phyloP scores from a whole-genome alignment of 305 asterid genomes.

The Nicotiana rustica region DNA sequence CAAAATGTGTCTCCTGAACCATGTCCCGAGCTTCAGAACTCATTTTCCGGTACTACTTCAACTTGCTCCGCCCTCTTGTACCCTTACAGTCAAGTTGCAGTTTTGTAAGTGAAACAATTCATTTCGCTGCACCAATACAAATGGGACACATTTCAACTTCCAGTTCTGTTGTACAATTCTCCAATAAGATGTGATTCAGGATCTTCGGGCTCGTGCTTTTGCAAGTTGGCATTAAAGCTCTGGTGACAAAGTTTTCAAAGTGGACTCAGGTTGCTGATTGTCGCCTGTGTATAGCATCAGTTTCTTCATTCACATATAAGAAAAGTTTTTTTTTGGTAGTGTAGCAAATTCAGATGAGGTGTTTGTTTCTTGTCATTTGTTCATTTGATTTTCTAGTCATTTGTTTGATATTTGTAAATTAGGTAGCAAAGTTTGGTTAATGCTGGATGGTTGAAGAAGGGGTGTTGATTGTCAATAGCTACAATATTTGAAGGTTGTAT shows the following conservation, averaged over 20 bases:
- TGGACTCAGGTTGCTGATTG: slow-evolving; percentile 45
- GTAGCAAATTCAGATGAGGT: slow-evolving; percentile 51
- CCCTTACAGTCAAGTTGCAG: slow-evolving; percentile 47
- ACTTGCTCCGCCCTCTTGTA: slow-evolving; percentile 43
- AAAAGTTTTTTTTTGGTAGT: slow-evolving; percentile 92
- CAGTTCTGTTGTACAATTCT: slow-evolving; percentile 49
- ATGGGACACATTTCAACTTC: slow-evolving; percentile 33
- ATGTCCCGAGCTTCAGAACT: slow-evolving; percentile 62
- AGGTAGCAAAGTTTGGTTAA: slow-evolving; percentile 52
- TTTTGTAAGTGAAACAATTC: slow-evolving; percentile 51
- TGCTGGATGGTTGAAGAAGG: slow-evolving; percentile 44
- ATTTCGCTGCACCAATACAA: slow-evolving; percentile 48
- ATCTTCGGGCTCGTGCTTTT: slow-evolving; percentile 38
- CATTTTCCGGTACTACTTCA: slow-evolving; percentile 44
- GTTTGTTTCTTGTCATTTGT: slow-evolving; percentile 45
- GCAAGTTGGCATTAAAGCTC: slow-evolving; percentile 38
- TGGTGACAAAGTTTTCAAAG: slow-evolving; percentile 40
- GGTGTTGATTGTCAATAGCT: slow-evolving; percentile 37
- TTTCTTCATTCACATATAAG: slow-evolving; percentile 76
- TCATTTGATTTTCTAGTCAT: slow-evolving; percentile 42
- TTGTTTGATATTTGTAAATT: slow-evolving; percentile 66
- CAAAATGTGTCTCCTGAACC: slow-evolving; percentile 67
- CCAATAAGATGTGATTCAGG: slow-evolving; percentile 43
- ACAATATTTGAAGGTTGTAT: not conserved
- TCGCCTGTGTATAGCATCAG: slow-evolving; percentile 71